A percentile compares a stretch with the other conserved stretches of the same genome.
phyloP scores from a whole-genome alignment of 2,329 filamentous ascomycete genomes.

The Trichoderma gracile region DNA sequence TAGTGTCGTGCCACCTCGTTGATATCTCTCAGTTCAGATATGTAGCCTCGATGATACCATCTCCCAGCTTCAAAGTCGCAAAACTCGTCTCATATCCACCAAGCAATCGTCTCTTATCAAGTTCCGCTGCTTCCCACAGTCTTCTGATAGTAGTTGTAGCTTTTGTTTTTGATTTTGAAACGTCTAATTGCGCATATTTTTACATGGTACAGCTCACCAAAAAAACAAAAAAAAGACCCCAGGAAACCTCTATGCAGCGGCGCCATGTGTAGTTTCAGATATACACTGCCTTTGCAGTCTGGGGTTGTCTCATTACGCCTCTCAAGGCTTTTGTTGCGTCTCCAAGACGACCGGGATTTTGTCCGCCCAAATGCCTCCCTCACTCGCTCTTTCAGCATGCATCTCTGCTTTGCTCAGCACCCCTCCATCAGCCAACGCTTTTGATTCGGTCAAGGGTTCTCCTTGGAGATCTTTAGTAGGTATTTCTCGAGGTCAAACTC shows the following conservation, averaged over 20 bases:
- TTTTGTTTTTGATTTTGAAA: slow-evolving; percentile 28
- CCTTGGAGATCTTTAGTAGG: slow-evolving; percentile 62
- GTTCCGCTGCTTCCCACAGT: neutral
- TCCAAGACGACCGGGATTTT: slow-evolving; percentile 7
- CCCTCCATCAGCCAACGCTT: slow-evolving; percentile 9
- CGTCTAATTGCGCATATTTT: slow-evolving; percentile 54
- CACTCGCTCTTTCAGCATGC: neutral
- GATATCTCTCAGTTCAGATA: neutral
- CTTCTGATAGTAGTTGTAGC: slow-evolving; percentile 8
- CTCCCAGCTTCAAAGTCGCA: neutral
- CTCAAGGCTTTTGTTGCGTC: slow-evolving; percentile 18
- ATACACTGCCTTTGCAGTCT: slow-evolving; percentile 32
- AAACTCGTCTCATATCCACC: neutral
- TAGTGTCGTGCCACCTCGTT: slow-evolving; percentile 14
- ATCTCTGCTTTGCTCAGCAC: slow-evolving; percentile 4
- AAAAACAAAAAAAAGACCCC: slow-evolving; percentile 41
- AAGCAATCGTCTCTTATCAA: neutral
- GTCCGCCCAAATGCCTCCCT: slow-evolving; percentile 14
- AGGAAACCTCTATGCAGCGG: slow-evolving; percentile 54
- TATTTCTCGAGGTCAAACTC: slow-evolving; percentile 93
- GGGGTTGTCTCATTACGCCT: slow-evolving; percentile 23
- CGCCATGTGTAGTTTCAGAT: slow-evolving; percentile 45
- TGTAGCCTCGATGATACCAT: neutral
- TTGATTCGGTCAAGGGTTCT: slow-evolving; percentile 48
- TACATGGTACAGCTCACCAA: slow-evolving; percentile 54